Base-by-base conservation (phyloP, 768 basidiomycete species). In the Plicaturopsis crispa region DNA sequence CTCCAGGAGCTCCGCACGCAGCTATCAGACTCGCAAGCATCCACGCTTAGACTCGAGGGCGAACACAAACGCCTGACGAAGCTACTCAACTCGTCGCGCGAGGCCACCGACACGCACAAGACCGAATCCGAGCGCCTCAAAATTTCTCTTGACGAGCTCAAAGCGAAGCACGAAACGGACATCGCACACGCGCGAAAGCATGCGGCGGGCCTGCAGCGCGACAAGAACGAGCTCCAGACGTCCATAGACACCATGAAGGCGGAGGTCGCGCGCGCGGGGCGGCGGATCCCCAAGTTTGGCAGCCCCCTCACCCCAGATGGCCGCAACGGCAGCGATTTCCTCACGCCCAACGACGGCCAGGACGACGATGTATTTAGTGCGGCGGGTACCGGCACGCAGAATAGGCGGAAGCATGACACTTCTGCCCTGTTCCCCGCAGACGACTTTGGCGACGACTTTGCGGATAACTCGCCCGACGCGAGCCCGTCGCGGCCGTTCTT, bases 161-260 rank as follows among this genome's bases (percentile, higher is more conserved):
- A 86, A 54, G 72, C 76, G 38, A 93, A 91, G 57, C 92, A 97
- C 53, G 94, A 98, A 62, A 90, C 91, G 11, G 91, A 96, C 45
- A 75, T 97, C 41, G 96, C 94, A 3, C 84, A 87, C 43, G 86
- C 89, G 49, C 75, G 92, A 33, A 88, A 88, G 59, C 77, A 84
- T 39, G 80, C 85, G 2, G 93, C 93, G 1, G 81, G 85, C 18
- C 70, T 97, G 18, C 80, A 84, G 49, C 75, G 94, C 45, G 96
- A 99, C 57, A 94, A 93, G 66, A 82, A 79, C 19, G 94, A 99
- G 49, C 67, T 99, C 28, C 86, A 93, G 54, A 75, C 80, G 44
- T 66, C 76, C 3, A 64, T 97, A 18, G 91, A 96, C 49, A 65
- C 70, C 3, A 56, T 88, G 53, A 88, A 85, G 61, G 70, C 71